These are phyloP conservation scores for Rhinocladiella mackenziei DNA, from an alignment of 2,329 filamentous ascomycete species.

Conservation along the genomic window DNA sequence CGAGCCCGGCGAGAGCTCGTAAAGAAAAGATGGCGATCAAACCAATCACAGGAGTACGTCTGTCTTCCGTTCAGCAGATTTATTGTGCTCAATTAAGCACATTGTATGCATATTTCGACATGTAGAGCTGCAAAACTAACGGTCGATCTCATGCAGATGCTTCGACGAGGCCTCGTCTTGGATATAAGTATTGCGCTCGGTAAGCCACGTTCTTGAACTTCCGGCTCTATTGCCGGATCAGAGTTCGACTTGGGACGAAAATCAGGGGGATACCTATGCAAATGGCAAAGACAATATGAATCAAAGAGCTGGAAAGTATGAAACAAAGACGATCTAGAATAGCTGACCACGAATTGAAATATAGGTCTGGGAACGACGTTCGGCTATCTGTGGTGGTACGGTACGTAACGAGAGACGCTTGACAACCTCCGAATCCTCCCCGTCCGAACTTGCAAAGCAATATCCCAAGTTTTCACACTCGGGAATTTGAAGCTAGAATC, in stretches of 20 bases:
- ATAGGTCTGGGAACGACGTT: conserved; percentile 59
- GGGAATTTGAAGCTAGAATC: conserved; percentile 2
- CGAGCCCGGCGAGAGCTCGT: conserved; percentile 26
- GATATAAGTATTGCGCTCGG: conserved; percentile 64
- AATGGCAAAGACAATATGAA: neutral
- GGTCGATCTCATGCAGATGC: conserved; percentile 49
- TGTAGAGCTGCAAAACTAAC: conserved; percentile 27
- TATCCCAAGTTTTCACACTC: neutral
- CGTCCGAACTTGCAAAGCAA: neutral
- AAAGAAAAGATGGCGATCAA: conserved; percentile 41
- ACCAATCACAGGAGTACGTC: conserved; percentile 48
- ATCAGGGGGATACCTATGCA: no score
- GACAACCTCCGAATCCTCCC: conserved; percentile 2
- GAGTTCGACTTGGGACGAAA: neutral
- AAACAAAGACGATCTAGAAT: neutral
- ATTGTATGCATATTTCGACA: conserved; percentile 28
- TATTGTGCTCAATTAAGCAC: conserved; percentile 1
- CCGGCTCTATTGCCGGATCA: neutral
- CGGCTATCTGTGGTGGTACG: conserved; percentile 67
- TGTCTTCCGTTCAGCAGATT: conserved; percentile 9
- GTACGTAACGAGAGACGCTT: conserved; percentile 48
- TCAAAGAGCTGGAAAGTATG: neutral
- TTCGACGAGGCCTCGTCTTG: conserved; percentile 62
- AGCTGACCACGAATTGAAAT: conserved; percentile 6
- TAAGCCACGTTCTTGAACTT: conserved; percentile 40